Evolutionary conservation across 495 filamentous ascomycete genomes (phyloP), one percentile per base, ranked within the genome.

Genomic region (Delitschia confertaspora): DNA sequence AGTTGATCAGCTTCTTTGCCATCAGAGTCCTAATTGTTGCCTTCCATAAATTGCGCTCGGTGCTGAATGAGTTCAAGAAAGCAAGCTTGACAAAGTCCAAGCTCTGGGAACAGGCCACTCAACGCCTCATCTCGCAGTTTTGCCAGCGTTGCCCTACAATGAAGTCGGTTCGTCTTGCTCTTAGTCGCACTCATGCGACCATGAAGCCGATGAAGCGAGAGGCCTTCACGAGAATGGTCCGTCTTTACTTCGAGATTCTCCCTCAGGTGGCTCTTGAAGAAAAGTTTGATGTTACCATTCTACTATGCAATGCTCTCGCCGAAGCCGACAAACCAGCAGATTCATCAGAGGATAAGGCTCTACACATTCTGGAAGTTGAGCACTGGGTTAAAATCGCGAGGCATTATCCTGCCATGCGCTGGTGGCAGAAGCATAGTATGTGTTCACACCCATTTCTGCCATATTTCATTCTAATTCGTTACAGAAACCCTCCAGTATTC

Each of bases 181-280:
- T 83, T 57, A n/a, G n/a, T n/a, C 69, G 76, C 33, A 70, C 74
- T 39, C 79, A 80, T 23, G 59, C 75, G 0, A 72, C 75, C 42
- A 72, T 72, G 3, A 82, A 94, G 56, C 47, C 81, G 21, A 65
- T 91, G 27, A 83, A 91, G 49, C 76, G 82, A 46, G 87, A 94
- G 62, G 79, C 81, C 13, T 72, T 80, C 18, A 79, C 78, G 9
- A 79, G 80, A 44, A 62, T 96, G 23, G 64, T 96, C 23, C 69
- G 74, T 19, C 70, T 81, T 22, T 96, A 85, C 60, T 95, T 88
- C 57, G 75, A 87, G 52, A 72, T 86, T 2, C 66, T 87, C 18
- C 87, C 91, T 2, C 78, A 86, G 53, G 63, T 85, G 14, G 87
- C 87, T 0, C 64, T 93, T 21, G 78, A 79, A 43, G 83, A 88